Evolutionary conservation across 768 basidiomycete genomes (phyloP).

Genomic region (Auriscalpium orientale): DNA sequence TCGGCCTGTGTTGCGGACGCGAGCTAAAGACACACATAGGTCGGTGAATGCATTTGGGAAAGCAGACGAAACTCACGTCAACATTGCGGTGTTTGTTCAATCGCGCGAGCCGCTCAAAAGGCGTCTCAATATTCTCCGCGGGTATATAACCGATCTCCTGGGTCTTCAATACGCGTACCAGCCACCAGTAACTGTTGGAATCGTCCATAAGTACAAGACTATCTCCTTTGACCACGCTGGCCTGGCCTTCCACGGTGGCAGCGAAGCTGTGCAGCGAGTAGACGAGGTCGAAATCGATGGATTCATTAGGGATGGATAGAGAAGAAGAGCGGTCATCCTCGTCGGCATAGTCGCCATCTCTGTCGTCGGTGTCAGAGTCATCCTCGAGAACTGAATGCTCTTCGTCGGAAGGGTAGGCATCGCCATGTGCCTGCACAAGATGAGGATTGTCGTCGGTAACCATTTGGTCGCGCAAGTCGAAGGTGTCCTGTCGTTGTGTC

Average conservation of each 20-base stretch:
- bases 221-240: conserved; percentile 97
- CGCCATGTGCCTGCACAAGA: conserved; percentile 42
- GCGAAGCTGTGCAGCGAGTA: conserved; percentile 95
- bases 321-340: conserved; percentile 76
- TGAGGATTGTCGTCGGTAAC: conserved; percentile 42
- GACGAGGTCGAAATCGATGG: conserved; percentile 89
- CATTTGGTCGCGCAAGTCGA: conserved; percentile 64
- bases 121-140: conserved; percentile 98
- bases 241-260: conserved; percentile 97
- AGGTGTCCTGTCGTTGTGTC: conserved; percentile 47
- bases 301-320: conserved; percentile 83
- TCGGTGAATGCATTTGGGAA: neutral
- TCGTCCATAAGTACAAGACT: conserved; percentile 95
- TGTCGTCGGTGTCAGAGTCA: conserved; percentile 69
- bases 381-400: conserved; percentile 81
- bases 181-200: conserved; percentile 99
- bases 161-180: conserved; percentile 95
- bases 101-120: conserved; percentile 89
- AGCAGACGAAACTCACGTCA: conserved; percentile 53
- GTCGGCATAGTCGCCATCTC: conserved; percentile 60
- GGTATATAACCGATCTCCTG: conserved; percentile 99
- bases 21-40: conserved; percentile 36
- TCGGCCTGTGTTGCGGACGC: conserved; percentile 71
- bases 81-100: conserved; percentile 97
- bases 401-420: conserved; percentile 54